phyloP scores from a whole-genome alignment of 2,329 filamentous ascomycete genomes.

The Lecanicillium sp. region DNA sequence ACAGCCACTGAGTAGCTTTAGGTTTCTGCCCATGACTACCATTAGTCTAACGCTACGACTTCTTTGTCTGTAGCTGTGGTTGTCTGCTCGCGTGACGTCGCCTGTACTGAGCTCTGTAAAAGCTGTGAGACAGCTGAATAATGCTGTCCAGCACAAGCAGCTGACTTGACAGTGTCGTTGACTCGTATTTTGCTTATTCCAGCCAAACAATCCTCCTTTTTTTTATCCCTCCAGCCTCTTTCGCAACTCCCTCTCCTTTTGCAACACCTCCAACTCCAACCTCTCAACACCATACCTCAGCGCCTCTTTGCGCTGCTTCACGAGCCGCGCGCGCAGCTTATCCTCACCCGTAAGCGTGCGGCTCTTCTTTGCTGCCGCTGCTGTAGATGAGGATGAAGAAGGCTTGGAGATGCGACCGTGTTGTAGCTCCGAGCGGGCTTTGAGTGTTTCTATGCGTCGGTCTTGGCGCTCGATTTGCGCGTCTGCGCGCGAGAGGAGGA shows the following conservation, averaged over 20 bases:
- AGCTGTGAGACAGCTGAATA: too few species aligned
- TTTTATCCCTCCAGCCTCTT: constrained; percentile 32
- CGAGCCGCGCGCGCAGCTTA: constrained; percentile 45
- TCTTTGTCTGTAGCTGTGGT: too few species aligned
- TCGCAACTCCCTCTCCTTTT: constrained; percentile 55
- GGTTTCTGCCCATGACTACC: too few species aligned
- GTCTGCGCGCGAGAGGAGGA: constrained; percentile 73
- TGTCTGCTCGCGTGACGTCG: too few species aligned
- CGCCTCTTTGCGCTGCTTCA: constrained; percentile 75
- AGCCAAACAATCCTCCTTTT: too few species aligned
- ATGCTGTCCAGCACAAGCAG: too few species aligned
- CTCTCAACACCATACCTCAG: constrained; percentile 81
- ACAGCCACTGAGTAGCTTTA: too few species aligned
- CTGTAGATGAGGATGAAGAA: constrained; percentile 12
- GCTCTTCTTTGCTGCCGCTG: constrained; percentile 14
- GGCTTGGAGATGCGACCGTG: constrained; percentile 51
- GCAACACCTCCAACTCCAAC: constrained; percentile 76
- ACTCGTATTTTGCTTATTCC: too few species aligned
- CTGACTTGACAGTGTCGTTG: too few species aligned
- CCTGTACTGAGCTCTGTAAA: too few species aligned
- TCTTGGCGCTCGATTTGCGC: constrained; percentile 76
- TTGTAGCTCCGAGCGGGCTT: constrained; percentile 75
- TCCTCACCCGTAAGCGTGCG: constrained; percentile 43
- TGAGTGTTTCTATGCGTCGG: constrained; percentile 73
- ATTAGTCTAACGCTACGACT: too few species aligned